Evolutionary conservation across 2,329 filamentous ascomycete genomes (phyloP).

Genomic region (Verticillium nubilum): DNA sequence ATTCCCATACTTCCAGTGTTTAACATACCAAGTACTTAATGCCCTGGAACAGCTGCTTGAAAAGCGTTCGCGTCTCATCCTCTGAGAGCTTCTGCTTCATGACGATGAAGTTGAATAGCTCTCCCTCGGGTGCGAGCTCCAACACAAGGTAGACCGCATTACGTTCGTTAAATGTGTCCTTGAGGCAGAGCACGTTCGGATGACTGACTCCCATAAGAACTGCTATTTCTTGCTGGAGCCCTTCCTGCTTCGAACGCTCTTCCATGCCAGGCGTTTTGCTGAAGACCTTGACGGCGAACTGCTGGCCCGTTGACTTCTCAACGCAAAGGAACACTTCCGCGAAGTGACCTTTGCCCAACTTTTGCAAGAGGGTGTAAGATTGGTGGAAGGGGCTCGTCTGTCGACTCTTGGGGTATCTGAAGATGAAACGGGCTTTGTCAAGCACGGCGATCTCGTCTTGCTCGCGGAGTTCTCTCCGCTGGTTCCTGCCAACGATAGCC

Average conservation of each 20-base stretch:
- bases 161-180: constrained; percentile 89
- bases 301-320: constrained; percentile 74
- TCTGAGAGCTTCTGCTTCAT: constrained; percentile 85
- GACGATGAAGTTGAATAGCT: constrained; percentile 93
- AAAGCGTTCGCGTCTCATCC: constrained; percentile 77
- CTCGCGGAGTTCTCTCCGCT: constrained; percentile 80
- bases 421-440: constrained; percentile 81
- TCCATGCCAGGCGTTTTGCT: constrained; percentile 78
- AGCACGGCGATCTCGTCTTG: constrained; percentile 87
- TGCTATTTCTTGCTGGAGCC: constrained; percentile 90
- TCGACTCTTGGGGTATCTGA: constrained; percentile 76
- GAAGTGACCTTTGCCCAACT: constrained; percentile 91
- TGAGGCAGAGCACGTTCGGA: constrained; percentile 85
- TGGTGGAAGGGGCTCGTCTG: constrained; percentile 75
- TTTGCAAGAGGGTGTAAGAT: constrained; percentile 78
- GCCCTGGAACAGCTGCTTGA: constrained; percentile 85
- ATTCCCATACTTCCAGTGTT: not conserved
- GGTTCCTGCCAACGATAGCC: constrained; percentile 83
- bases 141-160: constrained; percentile 88
- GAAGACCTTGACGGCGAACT: constrained; percentile 92
- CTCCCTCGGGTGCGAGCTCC: constrained; percentile 86
- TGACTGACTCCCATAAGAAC: constrained; percentile 97
- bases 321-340: constrained; percentile 89
- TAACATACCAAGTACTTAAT: constrained; percentile 83
- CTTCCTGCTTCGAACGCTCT: constrained; percentile 77